Evolutionary conservation across 2,329 filamentous ascomycete genomes (phyloP), one percentile per base, ranked within the genome.

Genomic region (Chaetomium strumarium): DNA sequence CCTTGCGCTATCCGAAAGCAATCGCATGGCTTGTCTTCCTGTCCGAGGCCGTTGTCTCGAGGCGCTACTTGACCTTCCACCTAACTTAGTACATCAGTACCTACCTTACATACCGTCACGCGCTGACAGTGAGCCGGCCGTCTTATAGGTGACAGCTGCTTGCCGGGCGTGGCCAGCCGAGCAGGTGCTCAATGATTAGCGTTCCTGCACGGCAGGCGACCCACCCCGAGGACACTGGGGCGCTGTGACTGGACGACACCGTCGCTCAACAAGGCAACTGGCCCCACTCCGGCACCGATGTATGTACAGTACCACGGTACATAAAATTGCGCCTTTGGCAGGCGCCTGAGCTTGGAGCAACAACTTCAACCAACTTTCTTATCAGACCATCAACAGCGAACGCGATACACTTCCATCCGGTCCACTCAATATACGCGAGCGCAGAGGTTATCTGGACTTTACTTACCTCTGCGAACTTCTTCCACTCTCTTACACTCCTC

Each of bases 1-100:
- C 19, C 36, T 30, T 41, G 48, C 24, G 29, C 31, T 46, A 38
- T 48, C 16, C 37, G 34, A 50, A 31, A 24, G 50, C 52, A 60
- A 59, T 58, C 48, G 55, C 60, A 62, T 62, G 54, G 24, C 52
- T 44, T 53, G 50, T 51, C 46, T 51, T 16, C 39, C 33, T 40
- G 30, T 24, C 12, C 11, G 30, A 24, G 24, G 46, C 30, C 33
- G 19, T 34, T 13, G 10, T 24, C 24, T 44, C 6, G 34, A 38
- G 41, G 38, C 19, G 19, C 14, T 42, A 16, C 30, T 41, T 37
- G 38, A n/a, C 37, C 31, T 37, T 38, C 17, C 37, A 19, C 20
- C 37, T 41, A n/a, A n/a, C n/a, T n/a, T n/a, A n/a, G n/a, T n/a
- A n/a, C n/a, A n/a, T n/a, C n/a, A n/a, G n/a, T n/a, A n/a, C n/a